phyloP scores from a whole-genome alignment of 2,329 filamentous ascomycete species.

The Shiraia sp. region DNA sequence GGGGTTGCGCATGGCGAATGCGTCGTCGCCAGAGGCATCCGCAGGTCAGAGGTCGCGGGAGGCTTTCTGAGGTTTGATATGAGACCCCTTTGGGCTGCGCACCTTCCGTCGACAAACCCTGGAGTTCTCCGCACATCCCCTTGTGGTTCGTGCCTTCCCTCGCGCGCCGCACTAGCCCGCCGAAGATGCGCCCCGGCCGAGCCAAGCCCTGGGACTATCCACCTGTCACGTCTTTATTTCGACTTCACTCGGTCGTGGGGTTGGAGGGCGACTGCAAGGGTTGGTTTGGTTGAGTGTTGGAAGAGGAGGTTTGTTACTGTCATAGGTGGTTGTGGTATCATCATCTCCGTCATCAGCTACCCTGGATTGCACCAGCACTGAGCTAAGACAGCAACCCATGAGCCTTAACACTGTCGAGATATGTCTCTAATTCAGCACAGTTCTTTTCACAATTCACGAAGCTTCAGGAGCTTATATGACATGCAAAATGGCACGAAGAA shows the following conservation, averaged over 20 bases:
- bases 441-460: too few relatives aligned
- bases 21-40: not conserved
- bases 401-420: too few relatives aligned
- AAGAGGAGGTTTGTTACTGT: too few relatives aligned
- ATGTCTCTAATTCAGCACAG: too few relatives aligned
- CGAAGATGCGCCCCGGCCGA: not conserved
- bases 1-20: constrained; percentile 41
- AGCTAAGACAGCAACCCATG: too few relatives aligned
- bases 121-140: not conserved
- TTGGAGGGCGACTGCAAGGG: not conserved
- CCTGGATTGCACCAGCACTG: too few relatives aligned
- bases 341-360: too few relatives aligned
- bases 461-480: too few relatives aligned
- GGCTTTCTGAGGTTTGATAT: not conserved
- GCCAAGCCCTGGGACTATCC: not conserved
- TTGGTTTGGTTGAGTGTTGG: not conserved
- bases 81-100: not conserved
- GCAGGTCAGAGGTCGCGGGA: not conserved
- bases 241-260: not conserved
- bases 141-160: not conserved
- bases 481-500: too few relatives aligned
- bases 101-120: not conserved
- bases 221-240: not conserved
- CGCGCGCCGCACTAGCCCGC: not conserved
- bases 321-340: too few relatives aligned